Evolutionary conservation across 495 filamentous ascomycete species (phyloP), one percentile per base, ranked within the genome.

Genomic region (Aspergillus ostianus): DNA sequence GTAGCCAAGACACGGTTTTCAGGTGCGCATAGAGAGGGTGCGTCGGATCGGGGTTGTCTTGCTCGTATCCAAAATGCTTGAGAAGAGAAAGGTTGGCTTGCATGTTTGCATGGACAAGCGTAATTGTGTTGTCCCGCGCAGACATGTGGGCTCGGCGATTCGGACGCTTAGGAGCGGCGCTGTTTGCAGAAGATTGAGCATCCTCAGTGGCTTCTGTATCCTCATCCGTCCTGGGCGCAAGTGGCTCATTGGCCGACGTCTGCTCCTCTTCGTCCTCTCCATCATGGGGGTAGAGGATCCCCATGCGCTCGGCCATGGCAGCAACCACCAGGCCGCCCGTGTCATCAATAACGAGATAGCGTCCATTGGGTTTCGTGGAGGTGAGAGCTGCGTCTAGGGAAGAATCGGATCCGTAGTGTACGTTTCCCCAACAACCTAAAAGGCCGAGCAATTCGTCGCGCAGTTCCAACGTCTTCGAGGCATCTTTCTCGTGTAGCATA

Each of bases 271-370:
- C 65, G 1, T 78, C 66, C 2, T 75, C 68, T 4, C 64, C 70
- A 6, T 76, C 73, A 0, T 72, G 70, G 0, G 82, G 77, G 68
- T 91, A 83, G 1, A 98, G 79, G 45, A 98, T 85, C 0, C 91
- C 92, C 86, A 98, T 92, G 55, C 89, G 82, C 71, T 98, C 94
- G 0, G 94, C 94, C 77, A 97, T 80, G 0, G 92, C 90, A 0
- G 92, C 92, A 1, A 93, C 85, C 9, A 98, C 68, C 23, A 98
- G 73, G 0, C 94, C 94, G 8, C 90, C 89, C 0, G 91, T 94
- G 54, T 98, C 94, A 67, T 98, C 94, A 2, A 97, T 82, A 5
- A 94, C 85, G 2, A 97, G 81, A 84, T 93, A 98, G 54, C 91
- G 82, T 6, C 92, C 93, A 48, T 80, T 80, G 6, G 80, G 78